Percentiles rank a stretch among this genome's conserved stretches.
Conservation (phyloP, 1,284 basidiomycete genomes). For the Phylloboletellus chloephorus region DNA sequence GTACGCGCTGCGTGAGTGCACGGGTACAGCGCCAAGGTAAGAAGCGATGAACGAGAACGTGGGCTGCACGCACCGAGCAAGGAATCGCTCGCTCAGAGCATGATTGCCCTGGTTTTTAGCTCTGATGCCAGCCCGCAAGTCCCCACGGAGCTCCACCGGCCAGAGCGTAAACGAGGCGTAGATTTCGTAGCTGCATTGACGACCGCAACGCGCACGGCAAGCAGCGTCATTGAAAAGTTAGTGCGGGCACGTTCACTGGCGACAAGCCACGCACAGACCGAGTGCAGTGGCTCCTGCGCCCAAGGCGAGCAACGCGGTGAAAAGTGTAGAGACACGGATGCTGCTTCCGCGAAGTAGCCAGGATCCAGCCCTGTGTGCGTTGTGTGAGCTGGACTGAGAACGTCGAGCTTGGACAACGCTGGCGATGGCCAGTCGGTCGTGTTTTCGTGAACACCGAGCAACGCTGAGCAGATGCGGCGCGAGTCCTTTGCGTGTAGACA, state of each 20-base stretch:
- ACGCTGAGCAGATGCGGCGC: background rate
- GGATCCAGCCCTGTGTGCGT: background rate
- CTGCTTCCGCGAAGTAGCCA: constrained; percentile 19
- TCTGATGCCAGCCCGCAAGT: constrained; percentile 60
- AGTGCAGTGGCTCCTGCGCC: constrained; percentile 48
- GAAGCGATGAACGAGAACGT: constrained; percentile 3
- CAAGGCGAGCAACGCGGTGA: constrained; percentile 43
- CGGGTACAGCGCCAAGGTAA: background rate
- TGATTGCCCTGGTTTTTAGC: constrained; percentile 59
- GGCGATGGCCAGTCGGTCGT: background rate
- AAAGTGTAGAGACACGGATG: constrained; percentile 39
- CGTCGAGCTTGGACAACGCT: constrained; percentile 5
- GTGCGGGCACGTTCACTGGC: background rate
- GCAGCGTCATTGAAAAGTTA: constrained; percentile 9
- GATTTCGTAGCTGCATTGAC: constrained; percentile 48
- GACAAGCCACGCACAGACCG: constrained; percentile 45
- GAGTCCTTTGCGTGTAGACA: constrained; percentile 9
- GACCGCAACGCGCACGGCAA: background rate
- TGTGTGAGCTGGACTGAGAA: constrained; percentile 10
- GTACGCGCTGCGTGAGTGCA: constrained; percentile 49
- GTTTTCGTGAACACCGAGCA: constrained; percentile 1
- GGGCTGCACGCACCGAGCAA: constrained; percentile 44
- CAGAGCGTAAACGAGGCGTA: constrained; percentile 53
- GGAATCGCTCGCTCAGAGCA: constrained; percentile 48
- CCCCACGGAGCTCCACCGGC: constrained; percentile 58